Conservation (phyloP, 345 rosid species). For the Bruguiera parviflora region DNA sequence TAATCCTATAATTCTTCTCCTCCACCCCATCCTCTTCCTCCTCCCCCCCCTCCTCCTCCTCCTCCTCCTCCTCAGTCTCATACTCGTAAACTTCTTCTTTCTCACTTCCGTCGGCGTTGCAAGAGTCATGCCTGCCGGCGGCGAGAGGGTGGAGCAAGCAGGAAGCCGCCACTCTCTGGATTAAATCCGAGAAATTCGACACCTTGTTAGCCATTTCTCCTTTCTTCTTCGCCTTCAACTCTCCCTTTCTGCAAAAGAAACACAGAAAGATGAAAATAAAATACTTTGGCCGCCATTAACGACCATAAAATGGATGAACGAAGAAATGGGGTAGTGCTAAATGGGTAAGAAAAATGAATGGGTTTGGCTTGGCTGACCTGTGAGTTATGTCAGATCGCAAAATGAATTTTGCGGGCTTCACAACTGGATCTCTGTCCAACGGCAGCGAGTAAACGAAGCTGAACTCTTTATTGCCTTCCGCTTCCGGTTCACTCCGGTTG, state of each 20-base stretch:
- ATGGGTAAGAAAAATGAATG: background rate
- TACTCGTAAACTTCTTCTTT: constrained; percentile 31
- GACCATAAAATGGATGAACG: background rate
- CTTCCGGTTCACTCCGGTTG: constrained; percentile 28
- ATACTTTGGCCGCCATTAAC: constrained; percentile 1
- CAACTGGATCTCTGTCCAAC: constrained; percentile 36
- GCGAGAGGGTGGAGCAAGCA: constrained; percentile 87
- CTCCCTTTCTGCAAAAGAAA: constrained; percentile 20
- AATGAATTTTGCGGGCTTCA: constrained; percentile 23
- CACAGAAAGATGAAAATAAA: background rate
- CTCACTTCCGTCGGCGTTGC: constrained; percentile 24
- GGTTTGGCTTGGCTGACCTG: constrained; percentile 15
- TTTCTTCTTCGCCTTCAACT: constrained; percentile 43
- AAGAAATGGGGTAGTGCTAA: background rate
- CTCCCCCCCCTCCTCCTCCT: constrained; percentile 29
- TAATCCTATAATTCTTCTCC: constrained; percentile 6
- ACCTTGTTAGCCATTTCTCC: constrained; percentile 64
- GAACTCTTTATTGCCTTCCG: constrained; percentile 41
- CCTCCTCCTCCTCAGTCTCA: constrained; percentile 35
- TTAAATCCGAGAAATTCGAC: constrained; percentile 76
- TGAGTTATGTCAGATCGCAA: constrained; percentile 37
- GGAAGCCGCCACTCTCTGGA: constrained; percentile 81
- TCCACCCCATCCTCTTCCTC: constrained; percentile 9
- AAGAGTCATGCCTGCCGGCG: constrained; percentile 48
- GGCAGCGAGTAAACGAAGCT: constrained; percentile 52